Conservation (phyloP, 129 eudicot genomes). For the Chrysanthemum seticuspe region DNA sequence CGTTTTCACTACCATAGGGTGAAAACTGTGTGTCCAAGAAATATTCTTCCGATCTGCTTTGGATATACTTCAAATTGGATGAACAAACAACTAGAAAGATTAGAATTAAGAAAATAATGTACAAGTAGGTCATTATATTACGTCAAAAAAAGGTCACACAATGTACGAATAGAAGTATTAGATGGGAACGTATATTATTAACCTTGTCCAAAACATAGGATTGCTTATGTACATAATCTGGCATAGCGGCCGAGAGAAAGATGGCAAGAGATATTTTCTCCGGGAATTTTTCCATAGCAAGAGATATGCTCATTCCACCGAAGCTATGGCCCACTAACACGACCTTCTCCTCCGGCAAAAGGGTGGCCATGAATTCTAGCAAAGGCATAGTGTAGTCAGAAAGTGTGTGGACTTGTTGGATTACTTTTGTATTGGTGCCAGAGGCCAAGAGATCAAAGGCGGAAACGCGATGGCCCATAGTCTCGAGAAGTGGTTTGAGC, state of each 20-base stretch:
- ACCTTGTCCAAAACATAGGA: constrained; percentile 42
- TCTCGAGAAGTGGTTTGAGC: constrained; percentile 53
- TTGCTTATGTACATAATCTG: constrained; percentile 40
- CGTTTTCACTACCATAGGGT: constrained; percentile 25
- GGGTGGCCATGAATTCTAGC: constrained; percentile 41
- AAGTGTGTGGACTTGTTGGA: constrained; percentile 43
- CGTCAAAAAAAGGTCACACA: too few relatives aligned
- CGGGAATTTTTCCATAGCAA: constrained; percentile 63
- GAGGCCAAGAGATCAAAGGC: constrained; percentile 63
- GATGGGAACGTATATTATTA: too few relatives aligned
- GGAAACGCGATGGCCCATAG: constrained; percentile 61
- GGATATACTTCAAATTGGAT: constrained; percentile 28
- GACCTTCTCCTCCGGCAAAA: constrained; percentile 57
- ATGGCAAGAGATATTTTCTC: constrained; percentile 47
- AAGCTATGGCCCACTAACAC: constrained; percentile 68
- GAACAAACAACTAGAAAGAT: neutral
- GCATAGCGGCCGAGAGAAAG: constrained; percentile 60
- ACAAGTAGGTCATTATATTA: too few relatives aligned
- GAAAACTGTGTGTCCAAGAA: constrained; percentile 46
- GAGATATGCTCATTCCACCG: constrained; percentile 55
- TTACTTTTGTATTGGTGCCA: constrained; percentile 36
- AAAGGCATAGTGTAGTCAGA: constrained; percentile 55
- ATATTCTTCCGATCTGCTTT: constrained; percentile 25
- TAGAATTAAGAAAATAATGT: too few relatives aligned
- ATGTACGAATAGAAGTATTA: too few relatives aligned